Percentiles rank a stretch among this genome's conserved stretches.
phyloP scores from a whole-genome alignment of 768 basidiomycete species.

The Phaeolepiota aurea region DNA sequence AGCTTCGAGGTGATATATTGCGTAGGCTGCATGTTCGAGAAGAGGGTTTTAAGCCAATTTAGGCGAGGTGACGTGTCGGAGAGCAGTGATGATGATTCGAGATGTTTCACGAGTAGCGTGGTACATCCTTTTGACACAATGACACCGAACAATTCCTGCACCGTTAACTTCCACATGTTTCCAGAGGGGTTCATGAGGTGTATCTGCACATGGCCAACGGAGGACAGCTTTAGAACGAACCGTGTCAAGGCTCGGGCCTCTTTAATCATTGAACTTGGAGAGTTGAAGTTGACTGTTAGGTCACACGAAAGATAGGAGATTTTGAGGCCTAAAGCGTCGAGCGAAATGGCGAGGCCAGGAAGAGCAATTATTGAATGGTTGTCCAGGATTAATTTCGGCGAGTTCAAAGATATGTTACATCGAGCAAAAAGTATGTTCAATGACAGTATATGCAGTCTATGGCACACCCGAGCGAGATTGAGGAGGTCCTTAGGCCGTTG shows the following conservation, averaged over 20 bases:
- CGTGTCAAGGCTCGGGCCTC: not conserved
- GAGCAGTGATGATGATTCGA: not conserved
- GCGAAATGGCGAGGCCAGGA: not conserved
- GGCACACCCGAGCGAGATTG: not conserved
- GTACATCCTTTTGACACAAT: not conserved
- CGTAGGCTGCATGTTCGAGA: not conserved
- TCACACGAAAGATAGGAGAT: not conserved
- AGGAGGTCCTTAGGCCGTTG: not conserved
- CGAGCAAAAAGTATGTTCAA: not conserved
- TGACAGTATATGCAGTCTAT: not conserved
- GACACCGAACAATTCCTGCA: not conserved
- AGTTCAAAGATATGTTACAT: not conserved
- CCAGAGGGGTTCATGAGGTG: not conserved
- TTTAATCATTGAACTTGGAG: not conserved
- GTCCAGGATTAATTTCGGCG: not conserved
- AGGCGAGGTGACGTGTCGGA: not conserved
- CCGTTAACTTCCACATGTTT: not conserved
- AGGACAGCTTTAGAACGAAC: not conserved
- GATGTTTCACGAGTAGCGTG: not conserved
- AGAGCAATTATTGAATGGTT: not conserved
- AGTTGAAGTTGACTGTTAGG: not conserved
- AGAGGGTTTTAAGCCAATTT: not conserved
- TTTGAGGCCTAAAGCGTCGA: not conserved
- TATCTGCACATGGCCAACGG: not conserved
- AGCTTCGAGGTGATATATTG: not conserved